Evolutionary conservation across 495 filamentous ascomycete genomes (phyloP).

Genomic region (Durotheca rogersii): DNA sequence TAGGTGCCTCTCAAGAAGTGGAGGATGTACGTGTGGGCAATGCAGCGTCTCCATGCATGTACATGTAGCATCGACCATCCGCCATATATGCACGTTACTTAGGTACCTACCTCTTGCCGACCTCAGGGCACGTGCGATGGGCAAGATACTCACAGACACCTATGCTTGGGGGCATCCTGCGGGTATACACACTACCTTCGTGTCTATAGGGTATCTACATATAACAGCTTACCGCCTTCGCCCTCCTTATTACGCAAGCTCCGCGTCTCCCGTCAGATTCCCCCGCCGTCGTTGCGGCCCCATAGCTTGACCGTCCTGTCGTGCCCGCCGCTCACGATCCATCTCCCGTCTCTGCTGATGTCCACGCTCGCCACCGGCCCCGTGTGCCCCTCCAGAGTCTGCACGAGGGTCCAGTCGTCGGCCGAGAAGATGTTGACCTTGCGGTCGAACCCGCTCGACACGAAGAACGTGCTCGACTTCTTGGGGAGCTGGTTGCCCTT

Average conservation of each 20-base stretch:
- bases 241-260: neutral
- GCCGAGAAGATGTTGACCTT: slow-evolving; percentile 94
- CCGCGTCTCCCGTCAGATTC: slow-evolving; percentile 35
- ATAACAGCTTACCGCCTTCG: too few relatives aligned
- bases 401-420: slow-evolving; percentile 91
- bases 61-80: too few relatives aligned
- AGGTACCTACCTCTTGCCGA: too few relatives aligned
- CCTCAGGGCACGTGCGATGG: too few relatives aligned
- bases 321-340: slow-evolving; percentile 91
- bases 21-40: too few relatives aligned
- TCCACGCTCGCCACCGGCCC: slow-evolving; percentile 89
- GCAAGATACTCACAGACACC: too few relatives aligned
- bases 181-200: too few relatives aligned
- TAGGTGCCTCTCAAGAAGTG: too few relatives aligned
- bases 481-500: slow-evolving; percentile 61
- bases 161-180: too few relatives aligned
- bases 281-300: slow-evolving; percentile 76
- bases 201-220: slow-evolving; percentile 35
- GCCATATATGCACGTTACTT: too few relatives aligned
- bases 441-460: slow-evolving; percentile 89
- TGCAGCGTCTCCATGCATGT: too few relatives aligned
- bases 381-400: slow-evolving; percentile 84
- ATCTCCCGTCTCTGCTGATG: slow-evolving; percentile 77
- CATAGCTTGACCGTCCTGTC: slow-evolving; percentile 96
- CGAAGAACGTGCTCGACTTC: slow-evolving; percentile 83